phyloP scores from a whole-genome alignment of 2,329 filamentous ascomycete genomes.

The Clonostachys byssicola region DNA sequence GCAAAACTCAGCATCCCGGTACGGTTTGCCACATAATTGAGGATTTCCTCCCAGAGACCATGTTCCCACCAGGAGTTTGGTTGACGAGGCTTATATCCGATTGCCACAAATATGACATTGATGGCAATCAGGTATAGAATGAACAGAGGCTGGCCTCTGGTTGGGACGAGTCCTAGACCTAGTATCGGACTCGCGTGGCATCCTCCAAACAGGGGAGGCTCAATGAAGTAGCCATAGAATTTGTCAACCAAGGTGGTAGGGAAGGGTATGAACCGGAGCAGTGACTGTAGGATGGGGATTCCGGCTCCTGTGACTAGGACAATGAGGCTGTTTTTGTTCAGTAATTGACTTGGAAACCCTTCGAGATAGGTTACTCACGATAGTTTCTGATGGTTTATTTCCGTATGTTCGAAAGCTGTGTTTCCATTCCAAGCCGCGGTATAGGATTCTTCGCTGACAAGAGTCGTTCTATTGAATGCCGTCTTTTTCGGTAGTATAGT shows the following conservation, averaged over 20 bases:
- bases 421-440: constrained; percentile 4
- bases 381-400: constrained; percentile 4
- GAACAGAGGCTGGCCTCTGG: constrained; percentile 29
- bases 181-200: constrained; percentile 6
- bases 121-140: constrained; percentile 24
- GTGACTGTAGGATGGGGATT: constrained; percentile 12
- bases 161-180: constrained; percentile 18
- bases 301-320: constrained; percentile 1
- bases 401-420: constrained; percentile 2
- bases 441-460: constrained; percentile 4
- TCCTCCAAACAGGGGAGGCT: constrained; percentile 7
- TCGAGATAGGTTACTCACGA: constrained; percentile 1
- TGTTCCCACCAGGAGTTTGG: constrained; percentile 19
- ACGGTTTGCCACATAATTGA: constrained; percentile 25
- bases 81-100: constrained; percentile 13
- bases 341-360: background rate
- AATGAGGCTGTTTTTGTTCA: background rate
- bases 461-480: constrained; percentile 4
- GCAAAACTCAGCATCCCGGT: constrained; percentile 29
- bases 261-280: constrained; percentile 18
- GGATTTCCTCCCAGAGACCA: constrained; percentile 12
- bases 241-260: constrained; percentile 1
- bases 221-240: constrained; percentile 10
- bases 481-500: background rate
- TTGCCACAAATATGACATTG: constrained; percentile 23